These are phyloP conservation scores for Neofusicoccum umdonicola DNA, from an alignment of 2,329 filamentous ascomycete genomes.

Conservation along the genomic window DNA sequence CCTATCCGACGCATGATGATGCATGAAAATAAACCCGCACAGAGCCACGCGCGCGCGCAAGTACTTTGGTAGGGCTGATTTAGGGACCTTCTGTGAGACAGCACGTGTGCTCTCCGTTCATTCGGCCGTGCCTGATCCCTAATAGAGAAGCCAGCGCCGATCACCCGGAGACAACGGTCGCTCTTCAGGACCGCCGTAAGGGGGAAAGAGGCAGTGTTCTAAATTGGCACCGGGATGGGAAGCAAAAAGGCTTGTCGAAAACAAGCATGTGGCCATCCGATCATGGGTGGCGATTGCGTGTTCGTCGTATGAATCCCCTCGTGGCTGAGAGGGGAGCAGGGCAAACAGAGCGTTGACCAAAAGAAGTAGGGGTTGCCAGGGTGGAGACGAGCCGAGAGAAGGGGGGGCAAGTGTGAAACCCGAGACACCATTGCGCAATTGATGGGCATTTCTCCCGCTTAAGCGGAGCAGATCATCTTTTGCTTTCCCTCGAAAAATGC, in stretches of 20 bases:
- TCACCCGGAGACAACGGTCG: conserved; percentile 10
- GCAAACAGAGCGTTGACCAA: conserved; percentile 4
- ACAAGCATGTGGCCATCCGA: background rate
- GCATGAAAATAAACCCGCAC: background rate
- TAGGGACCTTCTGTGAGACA: background rate
- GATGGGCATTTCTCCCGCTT: background rate
- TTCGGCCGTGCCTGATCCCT: background rate
- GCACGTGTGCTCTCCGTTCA: background rate
- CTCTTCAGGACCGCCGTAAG: background rate
- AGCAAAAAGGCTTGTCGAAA: background rate
- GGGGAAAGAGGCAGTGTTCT: background rate
- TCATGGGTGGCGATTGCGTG: background rate
- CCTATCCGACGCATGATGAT: conserved; percentile 3
- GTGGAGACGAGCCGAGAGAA: background rate
- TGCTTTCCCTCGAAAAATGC: background rate
- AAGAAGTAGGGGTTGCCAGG: background rate
- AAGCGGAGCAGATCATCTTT: conserved; percentile 3
- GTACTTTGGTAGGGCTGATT: background rate
- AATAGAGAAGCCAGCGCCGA: background rate
- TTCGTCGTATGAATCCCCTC: background rate
- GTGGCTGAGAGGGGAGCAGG: conserved; percentile 6
- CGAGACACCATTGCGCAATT: conserved; percentile 7
- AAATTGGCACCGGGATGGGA: background rate
- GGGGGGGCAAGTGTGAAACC: background rate
- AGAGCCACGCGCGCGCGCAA: too few species aligned